A percentile compares a stretch with the other conserved stretches of the same genome.
phyloP scores from a whole-genome alignment of 768 basidiomycete species.

The Tubosaeta sp. region DNA sequence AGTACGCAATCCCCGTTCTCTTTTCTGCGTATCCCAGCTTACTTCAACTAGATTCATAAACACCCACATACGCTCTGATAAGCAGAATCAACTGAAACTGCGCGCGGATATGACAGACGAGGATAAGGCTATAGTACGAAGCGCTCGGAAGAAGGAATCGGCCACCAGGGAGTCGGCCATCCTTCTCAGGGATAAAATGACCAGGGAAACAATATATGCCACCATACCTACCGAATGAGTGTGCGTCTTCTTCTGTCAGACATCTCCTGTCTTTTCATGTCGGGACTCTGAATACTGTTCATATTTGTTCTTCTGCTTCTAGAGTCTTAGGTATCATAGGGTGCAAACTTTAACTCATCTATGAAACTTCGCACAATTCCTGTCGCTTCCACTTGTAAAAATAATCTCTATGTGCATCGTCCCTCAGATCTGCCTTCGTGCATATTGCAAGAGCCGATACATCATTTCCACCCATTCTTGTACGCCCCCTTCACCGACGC shows the following conservation, averaged over 20 bases:
- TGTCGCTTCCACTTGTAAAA: no score
- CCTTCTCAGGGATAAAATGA: neutral
- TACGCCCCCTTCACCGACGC: constrained; percentile 53
- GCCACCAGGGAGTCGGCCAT: neutral
- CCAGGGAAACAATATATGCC: no score
- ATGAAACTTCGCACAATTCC: no score
- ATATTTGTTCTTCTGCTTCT: no score
- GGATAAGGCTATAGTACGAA: neutral
- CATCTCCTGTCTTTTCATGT: no score
- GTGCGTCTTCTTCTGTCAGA: no score
- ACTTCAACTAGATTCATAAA: neutral
- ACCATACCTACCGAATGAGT: no score
- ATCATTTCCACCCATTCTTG: constrained; percentile 61
- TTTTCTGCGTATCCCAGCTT: neutral
- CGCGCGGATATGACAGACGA: neutral
- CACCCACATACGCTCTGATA: neutral
- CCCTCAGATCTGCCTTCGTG: no score
- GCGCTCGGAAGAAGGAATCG: neutral
- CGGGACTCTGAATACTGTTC: no score
- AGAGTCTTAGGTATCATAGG: no score
- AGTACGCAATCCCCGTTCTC: neutral
- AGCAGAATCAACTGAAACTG: neutral
- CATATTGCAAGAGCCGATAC: constrained; percentile 28
- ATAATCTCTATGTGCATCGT: no score
- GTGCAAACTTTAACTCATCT: no score